These are phyloP conservation scores for Roridomyces roridus DNA, from an alignment of 768 basidiomycete species.

Conservation along the genomic window DNA sequence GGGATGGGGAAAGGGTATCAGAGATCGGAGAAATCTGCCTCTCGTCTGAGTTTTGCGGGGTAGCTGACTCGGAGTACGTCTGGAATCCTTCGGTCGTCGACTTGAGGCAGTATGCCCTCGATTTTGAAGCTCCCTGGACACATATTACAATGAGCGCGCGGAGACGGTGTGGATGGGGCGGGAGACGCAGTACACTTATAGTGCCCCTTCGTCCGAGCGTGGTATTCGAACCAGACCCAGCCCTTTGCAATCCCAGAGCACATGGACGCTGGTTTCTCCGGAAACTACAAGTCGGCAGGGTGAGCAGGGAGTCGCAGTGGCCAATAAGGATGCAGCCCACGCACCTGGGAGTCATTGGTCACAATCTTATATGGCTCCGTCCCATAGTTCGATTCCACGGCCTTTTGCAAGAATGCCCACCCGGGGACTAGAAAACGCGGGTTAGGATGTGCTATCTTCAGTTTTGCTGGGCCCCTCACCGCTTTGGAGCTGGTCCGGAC, in stretches of 20 bases:
- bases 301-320: neutral
- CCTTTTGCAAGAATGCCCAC: slow-evolving; percentile 13
- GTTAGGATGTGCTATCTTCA: neutral
- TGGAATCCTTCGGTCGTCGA: slow-evolving; percentile 12
- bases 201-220: slow-evolving; percentile 22
- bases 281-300: slow-evolving; percentile 7
- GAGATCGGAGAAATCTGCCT: slow-evolving; percentile 23
- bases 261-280: slow-evolving; percentile 16
- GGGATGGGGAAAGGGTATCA: slow-evolving; percentile 10
- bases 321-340: neutral
- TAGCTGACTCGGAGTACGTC: slow-evolving; percentile 15
- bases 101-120: slow-evolving; percentile 11
- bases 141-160: neutral
- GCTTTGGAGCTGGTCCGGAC: slow-evolving; percentile 23
- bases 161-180: neutral
- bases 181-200: slow-evolving; percentile 17
- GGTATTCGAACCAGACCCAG: slow-evolving; percentile 28
- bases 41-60: slow-evolving; percentile 22
- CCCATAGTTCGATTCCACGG: slow-evolving; percentile 19
- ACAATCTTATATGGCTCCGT: slow-evolving; percentile 22
- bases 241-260: slow-evolving; percentile 22
- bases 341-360: slow-evolving; percentile 22
- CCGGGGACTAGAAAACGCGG: slow-evolving; percentile 13
- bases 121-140: slow-evolving; percentile 25
- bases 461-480: slow-evolving; percentile 7